A percentile compares a stretch with the other conserved stretches of the same genome.
Evolutionary conservation across 2,329 filamentous ascomycete genomes (phyloP).

Genomic region (Penicillium sp.): DNA sequence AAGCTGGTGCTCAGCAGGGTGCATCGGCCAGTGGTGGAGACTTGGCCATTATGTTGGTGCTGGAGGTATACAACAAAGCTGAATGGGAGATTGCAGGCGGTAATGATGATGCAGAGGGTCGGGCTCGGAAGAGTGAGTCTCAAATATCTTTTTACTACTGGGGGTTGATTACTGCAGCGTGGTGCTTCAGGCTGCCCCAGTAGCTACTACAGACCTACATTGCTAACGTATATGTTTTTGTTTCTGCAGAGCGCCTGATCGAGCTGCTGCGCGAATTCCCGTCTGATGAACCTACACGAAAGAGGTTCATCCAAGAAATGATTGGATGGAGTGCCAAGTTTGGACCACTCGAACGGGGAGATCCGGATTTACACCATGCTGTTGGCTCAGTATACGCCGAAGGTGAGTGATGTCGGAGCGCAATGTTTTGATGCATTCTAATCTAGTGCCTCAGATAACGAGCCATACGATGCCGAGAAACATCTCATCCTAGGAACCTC

Average conservation of each 20-base stretch:
- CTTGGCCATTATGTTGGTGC: slow-evolving; percentile 76
- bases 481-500: slow-evolving; percentile 86
- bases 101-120: slow-evolving; percentile 57
- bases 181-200: background rate
- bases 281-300: slow-evolving; percentile 79
- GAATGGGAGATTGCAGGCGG: slow-evolving; percentile 61
- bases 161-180: background rate
- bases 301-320: slow-evolving; percentile 85
- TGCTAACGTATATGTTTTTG: slow-evolving; percentile 6
- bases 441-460: slow-evolving; percentile 60
- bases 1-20: slow-evolving; percentile 64
- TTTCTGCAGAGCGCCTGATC: slow-evolving; percentile 58
- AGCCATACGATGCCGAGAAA: slow-evolving; percentile 87
- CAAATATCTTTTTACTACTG: background rate
- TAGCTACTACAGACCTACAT: background rate
- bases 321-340: slow-evolving; percentile 83
- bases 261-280: slow-evolving; percentile 78
- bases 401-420: slow-evolving; percentile 39
- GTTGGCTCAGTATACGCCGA: slow-evolving; percentile 85
- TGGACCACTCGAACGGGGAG: slow-evolving; percentile 84
- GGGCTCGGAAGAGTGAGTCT: slow-evolving; percentile 58
- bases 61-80: slow-evolving; percentile 88
- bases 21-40: slow-evolving; percentile 93
- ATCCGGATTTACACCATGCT: slow-evolving; percentile 92
- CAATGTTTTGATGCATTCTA: slow-evolving; percentile 11